Conservation (phyloP, 1,139 yeast species). For the Geotrichum fermentans region DNA sequence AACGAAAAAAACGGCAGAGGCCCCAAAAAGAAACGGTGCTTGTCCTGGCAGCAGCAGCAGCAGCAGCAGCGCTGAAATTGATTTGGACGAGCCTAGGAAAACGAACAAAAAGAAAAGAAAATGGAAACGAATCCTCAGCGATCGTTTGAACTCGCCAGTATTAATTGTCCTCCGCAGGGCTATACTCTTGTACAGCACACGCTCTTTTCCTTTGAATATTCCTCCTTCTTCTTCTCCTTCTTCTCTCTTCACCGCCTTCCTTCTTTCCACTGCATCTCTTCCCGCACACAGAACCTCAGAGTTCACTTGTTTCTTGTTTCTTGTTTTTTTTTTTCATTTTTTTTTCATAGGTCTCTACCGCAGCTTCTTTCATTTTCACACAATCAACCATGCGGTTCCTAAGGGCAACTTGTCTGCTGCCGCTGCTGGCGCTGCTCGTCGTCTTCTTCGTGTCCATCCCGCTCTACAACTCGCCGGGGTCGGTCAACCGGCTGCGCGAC, state of each 20-base stretch:
- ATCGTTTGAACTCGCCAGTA: too few species aligned
- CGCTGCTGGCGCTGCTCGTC: background rate
- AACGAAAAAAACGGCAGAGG: too few species aligned
- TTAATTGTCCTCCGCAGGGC: too few species aligned
- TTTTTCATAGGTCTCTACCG: background rate
- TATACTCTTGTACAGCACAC: too few species aligned
- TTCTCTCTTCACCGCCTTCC: background rate
- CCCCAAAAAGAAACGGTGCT: too few species aligned
- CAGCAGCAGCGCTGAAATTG: too few species aligned
- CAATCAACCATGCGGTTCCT: constrained; percentile 2
- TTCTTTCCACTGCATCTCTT: background rate
- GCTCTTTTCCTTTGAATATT: background rate
- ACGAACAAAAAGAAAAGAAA: too few species aligned
- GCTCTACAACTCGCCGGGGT: background rate
- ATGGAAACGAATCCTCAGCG: too few species aligned
- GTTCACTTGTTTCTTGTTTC: background rate
- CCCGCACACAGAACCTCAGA: background rate
- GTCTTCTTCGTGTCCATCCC: constrained; percentile 4
- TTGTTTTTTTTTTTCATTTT: background rate
- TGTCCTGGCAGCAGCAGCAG: too few species aligned
- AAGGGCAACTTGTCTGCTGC: constrained; percentile 2
- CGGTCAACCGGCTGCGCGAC: background rate
- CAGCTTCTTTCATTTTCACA: background rate
- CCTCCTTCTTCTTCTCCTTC: background rate
- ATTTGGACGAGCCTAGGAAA: too few species aligned